phyloP scores from a whole-genome alignment of 2,329 filamentous ascomycete species.

The Alternaria tenuissima region DNA sequence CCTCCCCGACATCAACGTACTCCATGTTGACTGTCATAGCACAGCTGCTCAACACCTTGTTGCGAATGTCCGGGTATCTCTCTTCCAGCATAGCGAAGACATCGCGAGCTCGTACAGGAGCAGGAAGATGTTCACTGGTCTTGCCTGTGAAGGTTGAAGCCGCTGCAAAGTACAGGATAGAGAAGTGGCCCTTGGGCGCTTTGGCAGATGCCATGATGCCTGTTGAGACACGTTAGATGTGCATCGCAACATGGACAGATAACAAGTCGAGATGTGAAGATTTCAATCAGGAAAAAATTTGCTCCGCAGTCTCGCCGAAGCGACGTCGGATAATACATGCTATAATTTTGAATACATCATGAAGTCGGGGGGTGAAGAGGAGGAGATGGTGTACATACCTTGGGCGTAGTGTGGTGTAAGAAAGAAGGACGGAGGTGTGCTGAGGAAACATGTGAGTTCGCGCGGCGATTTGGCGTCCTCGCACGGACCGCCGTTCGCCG shows the following conservation, averaged over 20 bases:
- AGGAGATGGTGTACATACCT: slow-evolving; percentile 29
- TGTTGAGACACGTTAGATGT: slow-evolving; percentile 26
- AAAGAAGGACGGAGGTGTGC: slow-evolving; percentile 16
- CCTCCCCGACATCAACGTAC: slow-evolving; percentile 76
- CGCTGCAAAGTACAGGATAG: slow-evolving; percentile 81
- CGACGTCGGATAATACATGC: slow-evolving; percentile 61
- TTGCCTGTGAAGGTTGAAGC: slow-evolving; percentile 76
- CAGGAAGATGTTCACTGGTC: slow-evolving; percentile 69
- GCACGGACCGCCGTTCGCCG: slow-evolving; percentile 18
- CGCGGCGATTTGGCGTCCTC: slow-evolving; percentile 18
- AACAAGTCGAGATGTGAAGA: background rate
- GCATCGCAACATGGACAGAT: background rate
- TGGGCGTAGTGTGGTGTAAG: slow-evolving; percentile 14
- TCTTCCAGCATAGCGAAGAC: slow-evolving; percentile 75
- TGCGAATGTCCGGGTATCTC: slow-evolving; percentile 73
- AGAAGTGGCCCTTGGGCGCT: slow-evolving; percentile 72
- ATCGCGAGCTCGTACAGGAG: slow-evolving; percentile 68
- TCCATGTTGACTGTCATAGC: slow-evolving; percentile 82
- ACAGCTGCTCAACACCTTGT: slow-evolving; percentile 74
- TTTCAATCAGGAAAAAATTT: slow-evolving; percentile 43
- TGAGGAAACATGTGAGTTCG: slow-evolving; percentile 27
- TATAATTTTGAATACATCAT: slow-evolving; percentile 53
- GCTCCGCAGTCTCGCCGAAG: slow-evolving; percentile 44
- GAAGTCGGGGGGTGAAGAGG: slow-evolving; percentile 3
- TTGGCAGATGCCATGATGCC: slow-evolving; percentile 53